A percentile compares a stretch with the other conserved stretches of the same genome.
Evolutionary conservation across 208 protist genomes (phyloP).

Genomic region (Acanthamoeba sp.): DNA sequence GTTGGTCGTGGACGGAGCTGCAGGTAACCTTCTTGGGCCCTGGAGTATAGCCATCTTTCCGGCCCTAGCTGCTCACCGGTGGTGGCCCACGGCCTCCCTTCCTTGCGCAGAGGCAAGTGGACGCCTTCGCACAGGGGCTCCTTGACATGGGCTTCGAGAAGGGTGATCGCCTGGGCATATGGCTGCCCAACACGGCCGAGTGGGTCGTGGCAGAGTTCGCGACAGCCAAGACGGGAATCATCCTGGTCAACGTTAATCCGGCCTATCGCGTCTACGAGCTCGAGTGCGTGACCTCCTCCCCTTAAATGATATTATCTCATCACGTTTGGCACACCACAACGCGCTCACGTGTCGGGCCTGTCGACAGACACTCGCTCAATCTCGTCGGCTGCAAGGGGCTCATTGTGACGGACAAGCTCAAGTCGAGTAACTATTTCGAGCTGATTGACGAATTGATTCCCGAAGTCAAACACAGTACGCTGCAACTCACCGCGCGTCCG

Average conservation of each 20-base stretch:
- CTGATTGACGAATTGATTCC: constrained; percentile 56
- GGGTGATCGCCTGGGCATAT: constrained; percentile 89
- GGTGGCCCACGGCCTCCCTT: not conserved
- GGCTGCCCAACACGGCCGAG: constrained; percentile 87
- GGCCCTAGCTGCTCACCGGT: not conserved
- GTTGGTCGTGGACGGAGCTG: constrained; percentile 77
- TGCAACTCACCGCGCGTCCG: not conserved
- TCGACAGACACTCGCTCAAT: constrained; percentile 83
- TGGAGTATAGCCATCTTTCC: too few relatives aligned
- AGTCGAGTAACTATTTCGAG: constrained; percentile 82
- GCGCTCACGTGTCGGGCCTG: not conserved
- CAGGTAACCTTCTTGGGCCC: constrained; percentile 6
- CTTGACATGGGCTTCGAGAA: constrained; percentile 82
- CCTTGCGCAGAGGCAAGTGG: constrained; percentile 47
- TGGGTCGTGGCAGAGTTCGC: constrained; percentile 86
- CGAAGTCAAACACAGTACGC: constrained; percentile 37
- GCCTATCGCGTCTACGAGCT: constrained; percentile 85
- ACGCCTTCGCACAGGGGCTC: constrained; percentile 81
- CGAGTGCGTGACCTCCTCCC: constrained; percentile 5
- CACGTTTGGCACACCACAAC: too few relatives aligned
- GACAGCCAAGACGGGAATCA: constrained; percentile 83
- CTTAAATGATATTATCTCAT: not conserved
- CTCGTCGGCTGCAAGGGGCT: constrained; percentile 83
- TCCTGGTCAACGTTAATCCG: constrained; percentile 90
- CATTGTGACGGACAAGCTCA: constrained; percentile 79